Evolutionary conservation across 768 basidiomycete species (phyloP), one percentile per base, ranked within the genome.

Genomic region (Suillus tomentosus): DNA sequence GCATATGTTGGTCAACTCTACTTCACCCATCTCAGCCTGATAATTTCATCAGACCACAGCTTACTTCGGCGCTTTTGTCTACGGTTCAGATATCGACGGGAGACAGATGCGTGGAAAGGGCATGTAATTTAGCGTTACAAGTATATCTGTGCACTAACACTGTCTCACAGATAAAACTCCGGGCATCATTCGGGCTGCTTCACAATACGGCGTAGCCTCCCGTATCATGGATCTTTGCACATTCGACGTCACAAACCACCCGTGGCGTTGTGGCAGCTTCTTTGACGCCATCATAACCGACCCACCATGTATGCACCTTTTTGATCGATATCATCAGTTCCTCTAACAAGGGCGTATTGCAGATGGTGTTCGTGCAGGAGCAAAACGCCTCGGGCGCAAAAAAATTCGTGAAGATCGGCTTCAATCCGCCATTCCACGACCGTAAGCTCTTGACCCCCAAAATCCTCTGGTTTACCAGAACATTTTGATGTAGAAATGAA

Each of bases 41-140:
- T 43, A 22, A 50, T 31, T 11, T 51, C 36, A 40, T 13, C 72
- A 95, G 93, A 92, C 95, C 0, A 84, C 86, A 3, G 92, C 95
- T 0, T 83, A 94, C 70, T 98, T 96, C 68, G 97, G 97, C 2
- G 90, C 95, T 1, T 76, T 87, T 34, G 85, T 95, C 0, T 87
- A 92, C 62, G 97, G 96, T 19, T 95, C 94, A 19, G 97, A 99
- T 74, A 98, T 99, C 57, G 96, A 99, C 71, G 97, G 97, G 0
- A 84, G 97, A 48, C 96, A 99, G 73, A 96, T 99, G 91, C 82
- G 95, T 65, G 97, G 97, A 19, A 96, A 94, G 84, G 85, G 95
- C 90, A 67, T 61, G 40, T 24, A 43, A 76, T 66, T 7, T 5
- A 47, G 14, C 36, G 14, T 34, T 65, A 36, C 5, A 42, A 17